Percentiles rank a stretch among this genome's conserved stretches.
Conservation (phyloP, 768 basidiomycete species). For the Tremella yokohamensis region DNA sequence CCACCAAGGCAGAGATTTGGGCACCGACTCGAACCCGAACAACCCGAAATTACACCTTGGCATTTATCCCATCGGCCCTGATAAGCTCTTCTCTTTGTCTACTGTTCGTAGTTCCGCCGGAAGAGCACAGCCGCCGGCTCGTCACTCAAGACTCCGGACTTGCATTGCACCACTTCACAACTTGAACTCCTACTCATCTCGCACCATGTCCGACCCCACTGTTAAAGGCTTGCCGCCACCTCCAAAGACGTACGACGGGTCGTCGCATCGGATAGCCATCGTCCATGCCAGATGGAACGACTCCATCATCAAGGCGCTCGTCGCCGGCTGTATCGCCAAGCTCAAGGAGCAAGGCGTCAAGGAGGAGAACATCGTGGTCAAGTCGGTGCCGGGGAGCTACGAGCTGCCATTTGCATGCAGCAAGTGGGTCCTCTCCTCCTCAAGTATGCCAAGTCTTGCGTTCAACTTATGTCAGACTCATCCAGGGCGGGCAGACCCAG, state of each 20-base stretch:
- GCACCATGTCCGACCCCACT: constrained; percentile 53
- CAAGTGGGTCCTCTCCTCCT: constrained; percentile 52
- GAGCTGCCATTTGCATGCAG: constrained; percentile 88
- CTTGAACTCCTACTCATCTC: no score
- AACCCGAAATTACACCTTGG: no score
- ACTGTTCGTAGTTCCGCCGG: no score
- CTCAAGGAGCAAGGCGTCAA: constrained; percentile 82
- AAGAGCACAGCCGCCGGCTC: no score
- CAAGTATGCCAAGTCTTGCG: neutral
- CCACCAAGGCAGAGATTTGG: no score
- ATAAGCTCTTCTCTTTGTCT: no score
- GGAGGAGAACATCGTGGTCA: constrained; percentile 80
- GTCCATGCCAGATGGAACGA: constrained; percentile 97
- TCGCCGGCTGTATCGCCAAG: constrained; percentile 73
- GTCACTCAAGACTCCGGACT: neutral
- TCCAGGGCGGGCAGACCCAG: constrained; percentile 80
- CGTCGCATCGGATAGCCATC: constrained; percentile 76
- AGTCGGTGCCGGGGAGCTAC: constrained; percentile 90
- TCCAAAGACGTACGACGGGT: constrained; percentile 68
- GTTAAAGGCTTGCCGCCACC: constrained; percentile 76
- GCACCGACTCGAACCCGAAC: no score
- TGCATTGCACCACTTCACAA: constrained; percentile 20
- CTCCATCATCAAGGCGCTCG: constrained; percentile 74
- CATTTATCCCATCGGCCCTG: no score
- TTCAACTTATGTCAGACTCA: constrained; percentile 62